These are phyloP conservation scores for Trypanosoma avium DNA, from an alignment of 208 protist species.

Conservation along the genomic window DNA sequence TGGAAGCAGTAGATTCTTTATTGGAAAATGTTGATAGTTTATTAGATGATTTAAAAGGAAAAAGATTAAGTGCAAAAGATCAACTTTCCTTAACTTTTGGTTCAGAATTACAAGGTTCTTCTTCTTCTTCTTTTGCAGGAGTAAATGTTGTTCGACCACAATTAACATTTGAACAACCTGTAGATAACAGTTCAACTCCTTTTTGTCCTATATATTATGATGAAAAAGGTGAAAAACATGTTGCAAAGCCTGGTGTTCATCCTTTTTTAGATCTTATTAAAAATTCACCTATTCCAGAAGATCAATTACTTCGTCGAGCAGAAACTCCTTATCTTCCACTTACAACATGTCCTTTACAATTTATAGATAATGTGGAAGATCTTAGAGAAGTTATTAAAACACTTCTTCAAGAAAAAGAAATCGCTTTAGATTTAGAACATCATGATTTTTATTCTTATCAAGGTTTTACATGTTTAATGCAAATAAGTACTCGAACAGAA, in stretches of 20 bases:
- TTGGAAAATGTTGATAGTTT: slow-evolving; percentile 83
- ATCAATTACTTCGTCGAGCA: slow-evolving; percentile 47
- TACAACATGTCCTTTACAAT: slow-evolving; percentile 52
- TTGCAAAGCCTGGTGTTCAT: slow-evolving; percentile 62
- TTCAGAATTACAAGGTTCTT: slow-evolving; percentile 39
- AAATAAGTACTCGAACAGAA: slow-evolving; percentile 94
- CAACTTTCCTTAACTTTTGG: slow-evolving; percentile 84
- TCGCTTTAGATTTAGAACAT: slow-evolving; percentile 96
- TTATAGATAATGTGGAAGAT: slow-evolving; percentile 65
- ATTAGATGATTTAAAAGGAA: slow-evolving; percentile 75
- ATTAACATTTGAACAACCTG: slow-evolving; percentile 69
- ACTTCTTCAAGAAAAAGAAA: slow-evolving; percentile 59
- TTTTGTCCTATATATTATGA: slow-evolving; percentile 73
- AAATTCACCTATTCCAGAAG: slow-evolving; percentile 35
- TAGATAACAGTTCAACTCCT: slow-evolving; percentile 68
- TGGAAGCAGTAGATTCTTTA: slow-evolving; percentile 85
- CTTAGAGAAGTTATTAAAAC: slow-evolving; percentile 38
- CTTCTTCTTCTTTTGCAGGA: slow-evolving; percentile 1
- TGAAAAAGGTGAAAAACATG: slow-evolving; percentile 43
- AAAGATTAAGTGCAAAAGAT: slow-evolving; percentile 55
- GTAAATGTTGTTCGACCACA: slow-evolving; percentile 64
- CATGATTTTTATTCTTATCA: slow-evolving; percentile 95
- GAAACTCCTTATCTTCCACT: slow-evolving; percentile 73
- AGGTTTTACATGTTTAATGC: slow-evolving; percentile 98
- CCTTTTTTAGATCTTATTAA: slow-evolving; percentile 75